Evolutionary conservation across 2,329 filamentous ascomycete genomes (phyloP), one percentile per base, ranked within the genome.

Genomic region (Sporothrix phasma): DNA sequence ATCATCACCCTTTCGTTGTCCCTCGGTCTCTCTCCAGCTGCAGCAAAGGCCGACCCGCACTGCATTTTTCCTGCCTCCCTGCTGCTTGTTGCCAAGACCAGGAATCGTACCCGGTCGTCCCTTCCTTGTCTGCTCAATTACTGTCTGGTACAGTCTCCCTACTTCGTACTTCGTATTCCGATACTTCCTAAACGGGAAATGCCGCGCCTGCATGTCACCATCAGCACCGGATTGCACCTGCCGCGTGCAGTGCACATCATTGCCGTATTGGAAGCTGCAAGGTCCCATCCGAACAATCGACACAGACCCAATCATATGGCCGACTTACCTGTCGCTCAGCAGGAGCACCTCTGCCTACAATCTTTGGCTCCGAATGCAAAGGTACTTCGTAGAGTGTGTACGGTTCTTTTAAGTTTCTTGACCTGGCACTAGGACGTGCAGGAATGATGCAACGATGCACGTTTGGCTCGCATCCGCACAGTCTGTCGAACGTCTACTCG

Each of bases 101-200:
- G 19, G 47, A n/a, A 22, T 24, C 24, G 31, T 39, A n/a, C 51
- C 17, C 10, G 26, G 31, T 39, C 31, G 51, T n/a, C 31, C 51
- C 51, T 56, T 39, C 51, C 51, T 19, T 31, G 11, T 15, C n/a
- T 17, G 34, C n/a, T n/a, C 34, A 37, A 37, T 5, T 37, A 13
- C n/a, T n/a, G n/a, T n/a, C n/a, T n/a, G n/a, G n/a, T n/a, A n/a
- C n/a, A n/a, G n/a, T n/a, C n/a, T n/a, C n/a, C n/a, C n/a, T n/a
- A n/a, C n/a, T n/a, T n/a, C n/a, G n/a, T n/a, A n/a, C n/a, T n/a
- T n/a, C 24, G n/a, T 24, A n/a, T 22, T 54, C 61, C 47, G 61
- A 46, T 49, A 11, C 49, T 54, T 56, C 61, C 61, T 34, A 62
- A 54, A 45, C 24, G 17, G 47, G 61, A 37, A 43, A 45, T 22